Conservation (phyloP, 495 filamentous ascomycete genomes). For the Podospora anserina region DNA sequence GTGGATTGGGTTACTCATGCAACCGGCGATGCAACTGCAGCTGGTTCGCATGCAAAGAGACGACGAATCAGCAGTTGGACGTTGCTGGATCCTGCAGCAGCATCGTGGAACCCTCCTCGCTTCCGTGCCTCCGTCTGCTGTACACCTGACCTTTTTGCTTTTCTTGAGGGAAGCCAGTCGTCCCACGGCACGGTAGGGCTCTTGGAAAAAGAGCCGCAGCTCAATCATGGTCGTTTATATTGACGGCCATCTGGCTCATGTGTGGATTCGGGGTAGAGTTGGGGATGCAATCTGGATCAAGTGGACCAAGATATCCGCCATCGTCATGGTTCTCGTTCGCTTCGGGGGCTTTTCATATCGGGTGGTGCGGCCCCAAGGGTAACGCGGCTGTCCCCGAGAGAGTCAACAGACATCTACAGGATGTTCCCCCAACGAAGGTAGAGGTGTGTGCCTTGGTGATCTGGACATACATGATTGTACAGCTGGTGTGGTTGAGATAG, state of each 20-base stretch:
- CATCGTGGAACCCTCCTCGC: slow-evolving; percentile 17
- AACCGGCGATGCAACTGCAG: slow-evolving; percentile 1
- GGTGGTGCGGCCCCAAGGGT: neutral
- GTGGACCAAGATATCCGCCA: slow-evolving; percentile 7
- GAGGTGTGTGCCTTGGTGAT: too few species aligned
- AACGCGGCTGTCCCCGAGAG: slow-evolving; percentile 2
- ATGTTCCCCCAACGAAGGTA: neutral
- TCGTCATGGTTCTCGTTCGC: too few species aligned
- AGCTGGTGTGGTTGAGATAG: too few species aligned
- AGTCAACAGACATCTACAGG: neutral
- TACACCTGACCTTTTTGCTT: slow-evolving; percentile 26
- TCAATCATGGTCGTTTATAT: neutral
- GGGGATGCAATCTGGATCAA: slow-evolving; percentile 32
- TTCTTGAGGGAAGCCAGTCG: slow-evolving; percentile 8
- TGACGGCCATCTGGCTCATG: slow-evolving; percentile 25
- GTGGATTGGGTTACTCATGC: neutral
- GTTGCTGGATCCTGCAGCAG: slow-evolving; percentile 4
- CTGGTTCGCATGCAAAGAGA: neutral
- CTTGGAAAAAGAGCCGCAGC: slow-evolving; percentile 9
- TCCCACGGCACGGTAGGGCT: neutral
- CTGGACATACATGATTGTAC: too few species aligned
- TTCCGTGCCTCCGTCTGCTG: slow-evolving; percentile 10
- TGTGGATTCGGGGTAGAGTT: slow-evolving; percentile 21
- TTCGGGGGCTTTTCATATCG: neutral
- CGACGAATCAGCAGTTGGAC: slow-evolving; percentile 16